phyloP scores from a whole-genome alignment of 805 yeast species.

The Saccharomycopsis microspora region DNA sequence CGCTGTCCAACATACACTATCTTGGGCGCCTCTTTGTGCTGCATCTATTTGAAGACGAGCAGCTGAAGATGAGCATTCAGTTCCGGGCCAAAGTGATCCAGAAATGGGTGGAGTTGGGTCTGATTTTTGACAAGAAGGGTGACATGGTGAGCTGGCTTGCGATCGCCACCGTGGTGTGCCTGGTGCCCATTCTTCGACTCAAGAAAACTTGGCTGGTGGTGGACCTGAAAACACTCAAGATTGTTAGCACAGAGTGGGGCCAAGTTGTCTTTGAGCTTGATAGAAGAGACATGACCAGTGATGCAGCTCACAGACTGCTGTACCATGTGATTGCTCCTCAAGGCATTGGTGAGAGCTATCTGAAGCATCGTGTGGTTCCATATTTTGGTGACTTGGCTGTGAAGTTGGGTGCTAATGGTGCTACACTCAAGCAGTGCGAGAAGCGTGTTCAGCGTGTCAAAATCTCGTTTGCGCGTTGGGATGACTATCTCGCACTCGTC shows the following conservation, averaged over 20 bases:
- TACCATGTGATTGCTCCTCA: slow-evolving; percentile 78
- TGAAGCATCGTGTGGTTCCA: slow-evolving; percentile 73
- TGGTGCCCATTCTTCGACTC: slow-evolving; percentile 71
- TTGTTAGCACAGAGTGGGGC: slow-evolving; percentile 76
- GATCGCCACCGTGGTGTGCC: slow-evolving; percentile 70
- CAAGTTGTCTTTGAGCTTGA: slow-evolving; percentile 86
- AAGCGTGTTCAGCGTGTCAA: slow-evolving; percentile 55
- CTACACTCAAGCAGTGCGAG: slow-evolving; percentile 43
- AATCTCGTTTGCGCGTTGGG: slow-evolving; percentile 76
- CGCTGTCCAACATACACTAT: slow-evolving; percentile 58
- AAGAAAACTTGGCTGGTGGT: slow-evolving; percentile 66
- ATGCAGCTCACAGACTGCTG: slow-evolving; percentile 44
- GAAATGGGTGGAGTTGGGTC: slow-evolving; percentile 82
- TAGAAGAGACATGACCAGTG: slow-evolving; percentile 52
- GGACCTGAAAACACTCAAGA: slow-evolving; percentile 42
- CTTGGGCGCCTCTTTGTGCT: slow-evolving; percentile 57
- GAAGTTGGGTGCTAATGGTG: slow-evolving; percentile 21
- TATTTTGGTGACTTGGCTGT: slow-evolving; percentile 81
- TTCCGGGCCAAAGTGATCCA: slow-evolving; percentile 54
- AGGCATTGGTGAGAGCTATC: slow-evolving; percentile 67
- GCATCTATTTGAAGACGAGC: slow-evolving; percentile 53
- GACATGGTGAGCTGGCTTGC: slow-evolving; percentile 95
- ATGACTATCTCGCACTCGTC: slow-evolving; percentile 46
- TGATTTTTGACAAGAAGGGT: slow-evolving; percentile 64
- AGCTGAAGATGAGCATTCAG: slow-evolving; percentile 18